Percentiles rank a stretch among this genome's conserved stretches.
These are phyloP conservation scores for Mycena amicta DNA, from an alignment of 768 basidiomycete species.

Conservation along the genomic window DNA sequence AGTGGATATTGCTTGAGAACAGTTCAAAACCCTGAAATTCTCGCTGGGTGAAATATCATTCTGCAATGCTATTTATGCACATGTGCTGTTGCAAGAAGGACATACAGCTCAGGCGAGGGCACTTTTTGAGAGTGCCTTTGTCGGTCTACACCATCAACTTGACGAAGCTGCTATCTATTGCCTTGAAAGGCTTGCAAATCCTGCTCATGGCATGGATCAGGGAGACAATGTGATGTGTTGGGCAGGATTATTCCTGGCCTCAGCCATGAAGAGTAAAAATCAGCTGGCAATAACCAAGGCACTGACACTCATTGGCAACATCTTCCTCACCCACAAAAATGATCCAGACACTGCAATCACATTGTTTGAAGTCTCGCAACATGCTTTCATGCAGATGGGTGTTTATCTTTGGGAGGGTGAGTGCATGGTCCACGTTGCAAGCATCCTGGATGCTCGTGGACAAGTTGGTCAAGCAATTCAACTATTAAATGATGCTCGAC, in stretches of 20 bases:
- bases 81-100: not conserved
- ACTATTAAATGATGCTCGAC: too few species aligned
- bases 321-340: not conserved
- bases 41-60: not conserved
- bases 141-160: not conserved
- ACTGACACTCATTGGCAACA: not conserved
- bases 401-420: conserved; percentile 6
- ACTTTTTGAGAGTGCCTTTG: not conserved
- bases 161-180: not conserved
- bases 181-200: not conserved
- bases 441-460: too few species aligned
- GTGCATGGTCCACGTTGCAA: conserved; percentile 9
- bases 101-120: not conserved
- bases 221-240: not conserved
- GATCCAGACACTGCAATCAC: not conserved
- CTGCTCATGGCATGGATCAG: not conserved
- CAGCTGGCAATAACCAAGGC: not conserved
- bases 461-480: too few species aligned
- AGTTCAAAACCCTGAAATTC: not conserved
- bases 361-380: not conserved
- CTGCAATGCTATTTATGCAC: not conserved
- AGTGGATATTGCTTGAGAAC: not conserved
- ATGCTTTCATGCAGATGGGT: conserved; percentile 1
- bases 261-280: not conserved
- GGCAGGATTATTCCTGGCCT: not conserved